Conservation (phyloP, 2,329 filamentous ascomycete genomes). For the Coniella vitis region DNA sequence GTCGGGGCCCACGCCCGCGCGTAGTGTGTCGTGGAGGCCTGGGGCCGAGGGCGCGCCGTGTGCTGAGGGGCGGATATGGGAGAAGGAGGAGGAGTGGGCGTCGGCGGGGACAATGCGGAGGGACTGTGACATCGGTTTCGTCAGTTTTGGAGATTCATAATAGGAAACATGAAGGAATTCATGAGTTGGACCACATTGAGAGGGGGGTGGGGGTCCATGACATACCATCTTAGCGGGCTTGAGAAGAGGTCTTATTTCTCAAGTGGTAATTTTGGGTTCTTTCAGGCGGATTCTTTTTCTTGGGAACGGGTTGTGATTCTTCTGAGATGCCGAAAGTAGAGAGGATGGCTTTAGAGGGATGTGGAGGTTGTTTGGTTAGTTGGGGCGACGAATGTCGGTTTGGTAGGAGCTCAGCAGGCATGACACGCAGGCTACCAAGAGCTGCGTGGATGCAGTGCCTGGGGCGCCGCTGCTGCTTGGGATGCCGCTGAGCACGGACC, state of each 20-base stretch:
- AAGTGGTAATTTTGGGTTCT: constrained; percentile 6
- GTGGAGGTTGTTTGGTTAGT: not conserved
- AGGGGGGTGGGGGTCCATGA: constrained; percentile 9
- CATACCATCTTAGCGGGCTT: constrained; percentile 43
- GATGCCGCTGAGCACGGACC: constrained; percentile 2
- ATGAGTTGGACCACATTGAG: too few species aligned
- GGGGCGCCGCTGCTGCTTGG: not conserved
- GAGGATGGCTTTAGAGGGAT: not conserved
- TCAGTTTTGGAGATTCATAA: constrained; percentile 5
- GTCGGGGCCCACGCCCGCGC: constrained; percentile 68
- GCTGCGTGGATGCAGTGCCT: constrained; percentile 15
- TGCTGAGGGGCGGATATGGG: constrained; percentile 49
- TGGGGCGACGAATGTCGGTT: not conserved
- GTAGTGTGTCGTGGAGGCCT: constrained; percentile 88
- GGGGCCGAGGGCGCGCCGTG: constrained; percentile 82
- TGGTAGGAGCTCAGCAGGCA: not conserved
- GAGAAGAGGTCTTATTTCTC: not conserved
- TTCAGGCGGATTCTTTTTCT: not conserved
- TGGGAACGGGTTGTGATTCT: too few species aligned
- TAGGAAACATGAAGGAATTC: constrained; percentile 2
- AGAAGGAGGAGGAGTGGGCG: constrained; percentile 58
- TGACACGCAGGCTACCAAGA: constrained; percentile 12
- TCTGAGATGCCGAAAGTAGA: not conserved
- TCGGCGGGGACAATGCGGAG: constrained; percentile 80
- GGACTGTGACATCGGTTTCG: constrained; percentile 46